phyloP scores from a whole-genome alignment of 176 grass and related monocot genomes.

The Triticum timopheevii region DNA sequence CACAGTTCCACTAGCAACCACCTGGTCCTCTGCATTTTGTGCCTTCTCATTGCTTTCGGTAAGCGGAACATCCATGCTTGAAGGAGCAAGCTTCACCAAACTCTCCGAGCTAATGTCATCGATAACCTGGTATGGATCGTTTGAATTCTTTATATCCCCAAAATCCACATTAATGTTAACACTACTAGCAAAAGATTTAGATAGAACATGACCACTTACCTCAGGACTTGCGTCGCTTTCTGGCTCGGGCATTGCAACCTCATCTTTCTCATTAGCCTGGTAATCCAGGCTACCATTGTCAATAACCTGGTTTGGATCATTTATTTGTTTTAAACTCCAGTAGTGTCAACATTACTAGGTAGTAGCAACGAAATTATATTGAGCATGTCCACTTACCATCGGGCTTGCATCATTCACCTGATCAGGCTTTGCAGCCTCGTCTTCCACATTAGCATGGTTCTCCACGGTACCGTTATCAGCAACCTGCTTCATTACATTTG shows the following conservation, averaged over 20 bases:
- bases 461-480: neutral
- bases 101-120: neutral
- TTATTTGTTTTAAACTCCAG: neutral
- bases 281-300: neutral
- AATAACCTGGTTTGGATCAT: constrained; percentile 11
- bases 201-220: constrained; percentile 37
- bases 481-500: neutral
- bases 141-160: constrained; percentile 9
- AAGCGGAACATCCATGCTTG: neutral
- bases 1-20: neutral
- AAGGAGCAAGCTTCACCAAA: neutral
- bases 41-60: neutral
- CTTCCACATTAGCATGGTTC: constrained; percentile 32
- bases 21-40: constrained; percentile 12
- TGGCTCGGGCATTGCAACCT: neutral
- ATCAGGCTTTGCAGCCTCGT: neutral
- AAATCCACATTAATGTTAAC: neutral
- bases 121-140: constrained; percentile 9
- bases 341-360: neutral
- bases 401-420: neutral
- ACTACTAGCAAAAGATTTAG: constrained; percentile 7
- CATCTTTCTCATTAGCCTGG: constrained; percentile 21
- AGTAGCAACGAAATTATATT: neutral
- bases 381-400: neutral
- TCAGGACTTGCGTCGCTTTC: neutral